Evolutionary conservation across 1,139 yeast genomes (phyloP).

Genomic region (Maudiozyma humilis): DNA sequence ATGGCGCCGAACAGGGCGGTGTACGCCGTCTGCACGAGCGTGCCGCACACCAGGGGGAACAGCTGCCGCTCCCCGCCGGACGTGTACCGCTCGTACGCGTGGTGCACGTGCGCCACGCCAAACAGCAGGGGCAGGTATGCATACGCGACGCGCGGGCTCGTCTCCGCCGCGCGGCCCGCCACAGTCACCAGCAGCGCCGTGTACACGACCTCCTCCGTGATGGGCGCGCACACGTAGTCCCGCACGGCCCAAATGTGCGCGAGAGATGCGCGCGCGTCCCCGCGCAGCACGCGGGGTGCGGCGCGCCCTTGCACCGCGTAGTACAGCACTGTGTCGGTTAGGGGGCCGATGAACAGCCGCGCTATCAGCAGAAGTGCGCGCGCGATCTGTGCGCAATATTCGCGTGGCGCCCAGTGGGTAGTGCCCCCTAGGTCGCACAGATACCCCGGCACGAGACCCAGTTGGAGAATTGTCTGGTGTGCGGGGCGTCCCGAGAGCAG

Average conservation of each 20-base stretch:
- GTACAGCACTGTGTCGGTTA: slow-evolving; percentile 34
- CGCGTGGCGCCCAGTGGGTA: neutral
- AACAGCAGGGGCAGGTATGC: slow-evolving; percentile 55
- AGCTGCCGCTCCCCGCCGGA: slow-evolving; percentile 27
- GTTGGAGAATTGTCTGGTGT: neutral
- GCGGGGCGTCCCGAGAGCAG: neutral
- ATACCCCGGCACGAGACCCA: no score
- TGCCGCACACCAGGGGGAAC: slow-evolving; percentile 35
- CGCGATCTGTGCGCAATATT: slow-evolving; percentile 9
- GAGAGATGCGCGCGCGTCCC: neutral
- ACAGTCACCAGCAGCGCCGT: slow-evolving; percentile 48
- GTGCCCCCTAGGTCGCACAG: no score
- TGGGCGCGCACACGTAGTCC: slow-evolving; percentile 69
- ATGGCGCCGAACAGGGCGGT: slow-evolving; percentile 76
- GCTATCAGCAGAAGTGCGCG: slow-evolving; percentile 33
- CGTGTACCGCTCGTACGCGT: slow-evolving; percentile 51
- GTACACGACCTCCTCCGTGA: slow-evolving; percentile 80
- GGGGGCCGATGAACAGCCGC: slow-evolving; percentile 52
- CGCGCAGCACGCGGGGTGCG: neutral
- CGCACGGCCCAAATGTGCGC: slow-evolving; percentile 46
- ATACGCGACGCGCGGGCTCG: no score
- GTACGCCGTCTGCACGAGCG: slow-evolving; percentile 55
- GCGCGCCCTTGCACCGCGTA: slow-evolving; percentile 18
- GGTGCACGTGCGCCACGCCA: slow-evolving; percentile 90
- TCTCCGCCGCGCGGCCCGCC: no score